Evolutionary conservation across 257 asterid species (phyloP).

Genomic region (Capsicum baccatum): DNA sequence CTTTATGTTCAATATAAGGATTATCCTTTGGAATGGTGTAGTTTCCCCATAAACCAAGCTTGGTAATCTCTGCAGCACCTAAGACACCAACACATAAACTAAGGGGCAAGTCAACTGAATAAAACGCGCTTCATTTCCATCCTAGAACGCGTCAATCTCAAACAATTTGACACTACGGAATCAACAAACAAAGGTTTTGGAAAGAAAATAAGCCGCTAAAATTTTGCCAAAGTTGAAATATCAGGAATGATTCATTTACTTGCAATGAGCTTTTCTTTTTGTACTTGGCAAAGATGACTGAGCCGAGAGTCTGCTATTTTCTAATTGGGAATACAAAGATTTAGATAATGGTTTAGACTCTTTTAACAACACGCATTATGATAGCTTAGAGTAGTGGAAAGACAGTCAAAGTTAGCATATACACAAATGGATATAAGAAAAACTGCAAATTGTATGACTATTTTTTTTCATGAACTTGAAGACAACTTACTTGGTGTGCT

Average conservation of each 20-base stretch:
- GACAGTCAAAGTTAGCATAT: neutral
- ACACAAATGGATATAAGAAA: neutral
- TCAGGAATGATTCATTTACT: neutral
- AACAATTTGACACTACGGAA: neutral
- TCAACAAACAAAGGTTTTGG: conserved; percentile 9
- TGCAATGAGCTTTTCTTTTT: too few relatives aligned
- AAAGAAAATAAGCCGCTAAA: neutral
- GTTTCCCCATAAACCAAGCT: too few relatives aligned
- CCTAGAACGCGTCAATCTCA: neutral
- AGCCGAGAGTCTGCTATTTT: neutral
- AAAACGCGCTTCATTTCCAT: too few relatives aligned
- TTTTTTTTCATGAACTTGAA: neutral
- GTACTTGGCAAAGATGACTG: neutral
- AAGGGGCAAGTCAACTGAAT: too few relatives aligned
- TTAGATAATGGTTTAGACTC: neutral
- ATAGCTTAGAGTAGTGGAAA: neutral
- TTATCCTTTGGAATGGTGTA: too few relatives aligned
- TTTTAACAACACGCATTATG: neutral
- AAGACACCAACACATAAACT: too few relatives aligned
- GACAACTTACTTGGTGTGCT: conserved; percentile 72
- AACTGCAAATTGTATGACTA: neutral
- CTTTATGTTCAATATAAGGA: too few relatives aligned
- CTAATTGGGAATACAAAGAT: neutral
- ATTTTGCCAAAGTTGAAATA: neutral
- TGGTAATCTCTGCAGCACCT: too few relatives aligned